A percentile compares a stretch with the other conserved stretches of the same genome.
Conservation (phyloP, 2,329 filamentous ascomycete genomes). For the Phaeophleospora eucalypticola region DNA sequence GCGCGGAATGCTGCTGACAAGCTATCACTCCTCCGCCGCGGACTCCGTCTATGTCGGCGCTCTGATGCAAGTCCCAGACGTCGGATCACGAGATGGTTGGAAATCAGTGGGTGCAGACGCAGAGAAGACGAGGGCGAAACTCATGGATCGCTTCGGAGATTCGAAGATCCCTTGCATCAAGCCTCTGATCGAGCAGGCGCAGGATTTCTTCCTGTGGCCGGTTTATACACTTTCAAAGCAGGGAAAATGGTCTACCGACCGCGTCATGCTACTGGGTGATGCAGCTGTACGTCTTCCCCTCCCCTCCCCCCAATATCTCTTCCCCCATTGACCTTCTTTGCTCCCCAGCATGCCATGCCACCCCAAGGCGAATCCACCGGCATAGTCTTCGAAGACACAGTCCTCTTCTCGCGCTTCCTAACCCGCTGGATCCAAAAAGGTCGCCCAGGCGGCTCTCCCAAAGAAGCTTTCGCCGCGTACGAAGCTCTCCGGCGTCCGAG, state of each 20-base stretch:
- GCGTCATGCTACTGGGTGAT: slow-evolving; percentile 44
- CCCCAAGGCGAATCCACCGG: slow-evolving; percentile 50
- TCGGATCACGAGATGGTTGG: slow-evolving; percentile 43
- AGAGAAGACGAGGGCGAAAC: slow-evolving; percentile 39
- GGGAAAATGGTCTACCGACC: slow-evolving; percentile 44
- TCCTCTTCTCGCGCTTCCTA: slow-evolving; percentile 45
- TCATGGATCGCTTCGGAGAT: slow-evolving; percentile 39
- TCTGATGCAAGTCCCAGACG: slow-evolving; percentile 43
- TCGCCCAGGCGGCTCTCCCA: slow-evolving; percentile 33
- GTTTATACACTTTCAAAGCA: slow-evolving; percentile 43
- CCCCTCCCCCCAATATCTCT: not conserved
- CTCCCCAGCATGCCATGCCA: slow-evolving; percentile 44
- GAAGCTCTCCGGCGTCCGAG: slow-evolving; percentile 43
- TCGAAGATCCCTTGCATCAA: slow-evolving; percentile 36
- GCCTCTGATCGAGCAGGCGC: slow-evolving; percentile 39
- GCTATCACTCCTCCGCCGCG: slow-evolving; percentile 35
- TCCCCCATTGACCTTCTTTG: slow-evolving; percentile 3
- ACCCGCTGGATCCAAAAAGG: slow-evolving; percentile 41
- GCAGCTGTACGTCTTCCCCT: slow-evolving; percentile 34
- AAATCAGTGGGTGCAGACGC: slow-evolving; percentile 43
- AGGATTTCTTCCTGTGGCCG: slow-evolving; percentile 45
- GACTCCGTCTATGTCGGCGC: slow-evolving; percentile 43
- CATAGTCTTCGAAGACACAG: slow-evolving; percentile 51
- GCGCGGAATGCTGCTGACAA: slow-evolving; percentile 43
- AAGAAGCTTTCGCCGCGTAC: slow-evolving; percentile 47